A percentile compares a stretch with the other conserved stretches of the same genome.
These are phyloP conservation scores for Thelonectria blattea DNA, from an alignment of 2,329 filamentous ascomycete genomes.

Conservation along the genomic window DNA sequence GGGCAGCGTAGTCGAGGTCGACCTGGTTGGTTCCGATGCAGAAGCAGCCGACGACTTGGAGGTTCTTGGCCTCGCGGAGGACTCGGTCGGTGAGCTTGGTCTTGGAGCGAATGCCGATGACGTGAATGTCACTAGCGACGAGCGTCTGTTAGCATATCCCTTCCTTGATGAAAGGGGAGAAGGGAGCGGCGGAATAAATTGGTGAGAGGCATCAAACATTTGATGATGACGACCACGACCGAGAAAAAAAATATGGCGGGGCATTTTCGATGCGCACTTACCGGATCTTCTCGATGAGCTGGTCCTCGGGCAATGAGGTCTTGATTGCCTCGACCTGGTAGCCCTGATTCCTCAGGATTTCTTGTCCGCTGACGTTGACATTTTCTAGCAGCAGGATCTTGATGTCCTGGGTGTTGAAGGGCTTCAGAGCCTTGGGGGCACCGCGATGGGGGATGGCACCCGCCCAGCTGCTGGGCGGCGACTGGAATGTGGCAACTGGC, in stretches of 20 bases:
- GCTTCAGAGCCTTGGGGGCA: constrained; percentile 80
- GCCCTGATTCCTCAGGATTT: constrained; percentile 83
- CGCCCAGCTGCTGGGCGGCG: constrained; percentile 69
- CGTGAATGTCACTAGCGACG: constrained; percentile 79
- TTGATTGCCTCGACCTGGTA: constrained; percentile 96
- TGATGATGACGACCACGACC: constrained; percentile 19
- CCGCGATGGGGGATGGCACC: constrained; percentile 48
- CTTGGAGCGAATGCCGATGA: constrained; percentile 97
- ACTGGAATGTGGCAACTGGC: constrained; percentile 76
- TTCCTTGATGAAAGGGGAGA: not conserved
- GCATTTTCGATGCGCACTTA: constrained; percentile 49
- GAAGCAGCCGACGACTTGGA: constrained; percentile 97
- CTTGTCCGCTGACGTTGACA: constrained; percentile 86
- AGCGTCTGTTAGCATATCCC: not conserved
- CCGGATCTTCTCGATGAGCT: constrained; percentile 97
- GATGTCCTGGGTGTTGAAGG: constrained; percentile 94
- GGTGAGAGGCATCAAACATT: not conserved
- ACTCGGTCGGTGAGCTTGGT: constrained; percentile 90
- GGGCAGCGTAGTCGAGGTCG: constrained; percentile 81
- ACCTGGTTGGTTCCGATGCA: constrained; percentile 99
- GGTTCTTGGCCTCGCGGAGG: constrained; percentile 86
- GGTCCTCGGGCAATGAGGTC: constrained; percentile 85
- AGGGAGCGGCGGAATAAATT: not conserved
- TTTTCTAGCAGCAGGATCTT: constrained; percentile 97
- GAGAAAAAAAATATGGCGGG: constrained; percentile 28